Base-by-base conservation (phyloP, 371 early-diverging fungal genomes). In the Apophysomyces trapeziformis region DNA sequence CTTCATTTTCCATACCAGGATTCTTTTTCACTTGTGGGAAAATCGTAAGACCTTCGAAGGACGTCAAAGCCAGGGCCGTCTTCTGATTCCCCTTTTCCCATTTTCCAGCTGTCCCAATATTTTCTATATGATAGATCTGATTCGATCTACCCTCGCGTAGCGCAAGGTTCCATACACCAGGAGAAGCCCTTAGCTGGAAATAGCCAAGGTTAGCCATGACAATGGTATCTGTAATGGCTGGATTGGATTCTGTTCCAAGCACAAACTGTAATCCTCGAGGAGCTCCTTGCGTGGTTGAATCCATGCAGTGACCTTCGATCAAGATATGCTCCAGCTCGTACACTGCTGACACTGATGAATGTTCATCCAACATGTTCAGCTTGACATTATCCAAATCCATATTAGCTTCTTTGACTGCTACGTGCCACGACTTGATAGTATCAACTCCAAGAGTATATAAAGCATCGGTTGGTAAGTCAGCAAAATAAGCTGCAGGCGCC, bases 181-280 rank as follows among this genome's bases (percentile, higher is more conserved):
- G 96, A 54, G 86, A 85, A 2, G 96, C 95, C 71, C 95, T 93
- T 39, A 98, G 83, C 71, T 98, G 98, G 67, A 96, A 85, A 69
- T 98, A 98, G 1, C 98, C 98, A 18, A 96, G 81, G 62, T 98
- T 98, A 39, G 95, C 94, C 98, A 98, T 98, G 2, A 97, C 95
- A 43, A 96, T 92, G 3, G 97, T 97, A 68, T 96, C 97, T 0
- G 89, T 90, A 46, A 86, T 84, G 0, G 72, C 75, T 6, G 87
- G 78, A 4, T 84, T 64, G 0, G 73, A 66, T 0, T 72, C 70
- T 13, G 92, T 90, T 11, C 92, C 93, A 13, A 98, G 87, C 8
- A 90, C 83, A 57, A 96, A 91, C 72, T 98, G 95, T 7, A 94
- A 83, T 0, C 97, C 97, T 12, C 95, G 90, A 45, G 97, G 96